Percentiles rank a stretch among this genome's conserved stretches.
Evolutionary conservation across 345 rosid genomes (phyloP).

Genomic region (Ceriops decandra): DNA sequence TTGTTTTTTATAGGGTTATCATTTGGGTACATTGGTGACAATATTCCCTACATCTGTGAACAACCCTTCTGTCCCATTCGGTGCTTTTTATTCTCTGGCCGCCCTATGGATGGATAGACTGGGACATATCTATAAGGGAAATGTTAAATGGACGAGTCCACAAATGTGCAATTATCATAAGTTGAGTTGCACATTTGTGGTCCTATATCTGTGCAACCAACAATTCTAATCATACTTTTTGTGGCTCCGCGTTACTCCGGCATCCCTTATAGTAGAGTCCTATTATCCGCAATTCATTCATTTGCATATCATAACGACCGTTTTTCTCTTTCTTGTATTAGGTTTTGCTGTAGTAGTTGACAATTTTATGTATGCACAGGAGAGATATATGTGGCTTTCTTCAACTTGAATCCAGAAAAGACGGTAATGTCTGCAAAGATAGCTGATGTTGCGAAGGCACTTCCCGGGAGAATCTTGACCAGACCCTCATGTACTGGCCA

Average conservation of each 20-base stretch:
- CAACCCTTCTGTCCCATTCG: neutral
- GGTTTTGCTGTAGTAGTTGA: neutral
- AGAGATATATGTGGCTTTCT: constrained; percentile 26
- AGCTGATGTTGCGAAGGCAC: constrained; percentile 52
- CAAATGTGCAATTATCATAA: too few relatives aligned
- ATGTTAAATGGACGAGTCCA: too few relatives aligned
- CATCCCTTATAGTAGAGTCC: too few relatives aligned
- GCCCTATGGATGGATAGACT: neutral
- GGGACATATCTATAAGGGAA: neutral
- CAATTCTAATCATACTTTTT: too few relatives aligned
- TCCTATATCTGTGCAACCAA: too few relatives aligned
- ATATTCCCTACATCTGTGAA: neutral
- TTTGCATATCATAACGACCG: neutral
- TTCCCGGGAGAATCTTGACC: constrained; percentile 33
- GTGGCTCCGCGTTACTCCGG: too few relatives aligned
- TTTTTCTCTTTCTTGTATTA: neutral
- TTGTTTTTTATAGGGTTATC: too few relatives aligned
- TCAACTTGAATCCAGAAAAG: constrained; percentile 21
- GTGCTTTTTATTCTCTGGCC: neutral
- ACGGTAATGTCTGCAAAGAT: constrained; percentile 49
- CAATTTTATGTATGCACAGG: constrained; percentile 12
- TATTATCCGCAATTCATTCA: neutral
- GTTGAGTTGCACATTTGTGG: too few relatives aligned
- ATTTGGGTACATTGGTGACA: neutral
- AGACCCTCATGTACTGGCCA: constrained; percentile 39